Conservation (phyloP, 2,329 filamentous ascomycete species). For the Aaosphaeria pasadenensis region DNA sequence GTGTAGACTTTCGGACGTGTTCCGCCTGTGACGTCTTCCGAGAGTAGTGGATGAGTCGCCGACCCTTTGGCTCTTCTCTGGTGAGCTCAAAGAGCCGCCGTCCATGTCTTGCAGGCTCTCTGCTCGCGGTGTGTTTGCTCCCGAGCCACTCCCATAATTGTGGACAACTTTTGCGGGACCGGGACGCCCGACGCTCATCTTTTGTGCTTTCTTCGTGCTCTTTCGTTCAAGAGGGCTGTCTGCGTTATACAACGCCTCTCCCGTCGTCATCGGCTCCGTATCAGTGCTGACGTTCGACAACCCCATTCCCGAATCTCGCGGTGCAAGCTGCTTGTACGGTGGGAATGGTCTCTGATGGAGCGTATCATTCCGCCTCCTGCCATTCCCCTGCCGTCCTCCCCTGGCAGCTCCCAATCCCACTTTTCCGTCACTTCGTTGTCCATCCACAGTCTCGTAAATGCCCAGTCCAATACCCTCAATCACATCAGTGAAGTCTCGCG, state of each 20-base stretch:
- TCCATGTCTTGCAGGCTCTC: neutral
- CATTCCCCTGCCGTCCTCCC: conserved; percentile 7
- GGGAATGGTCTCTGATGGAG: conserved; percentile 8
- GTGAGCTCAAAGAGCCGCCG: neutral
- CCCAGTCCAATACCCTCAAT: conserved; percentile 1
- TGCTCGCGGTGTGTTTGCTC: neutral
- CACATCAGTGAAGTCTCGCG: conserved; percentile 5
- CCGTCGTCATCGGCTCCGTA: neutral
- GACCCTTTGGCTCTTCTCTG: neutral
- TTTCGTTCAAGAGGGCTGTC: neutral
- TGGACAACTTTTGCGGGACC: conserved; percentile 18
- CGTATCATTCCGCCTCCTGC: neutral
- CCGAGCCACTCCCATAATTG: neutral
- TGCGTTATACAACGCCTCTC: too few species aligned
- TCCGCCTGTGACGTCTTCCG: conserved; percentile 10
- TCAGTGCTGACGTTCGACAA: neutral
- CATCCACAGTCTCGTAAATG: neutral
- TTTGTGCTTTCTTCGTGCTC: conserved; percentile 14
- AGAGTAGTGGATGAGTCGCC: neutral
- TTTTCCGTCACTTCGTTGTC: conserved; percentile 4
- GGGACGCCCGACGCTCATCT: conserved; percentile 21
- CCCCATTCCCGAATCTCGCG: conserved; percentile 7
- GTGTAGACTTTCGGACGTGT: conserved; percentile 21
- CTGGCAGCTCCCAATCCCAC: neutral
- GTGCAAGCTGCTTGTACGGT: conserved; percentile 8